Conservation (phyloP, 2,329 filamentous ascomycete species). For the Grosmannia penicillata region DNA sequence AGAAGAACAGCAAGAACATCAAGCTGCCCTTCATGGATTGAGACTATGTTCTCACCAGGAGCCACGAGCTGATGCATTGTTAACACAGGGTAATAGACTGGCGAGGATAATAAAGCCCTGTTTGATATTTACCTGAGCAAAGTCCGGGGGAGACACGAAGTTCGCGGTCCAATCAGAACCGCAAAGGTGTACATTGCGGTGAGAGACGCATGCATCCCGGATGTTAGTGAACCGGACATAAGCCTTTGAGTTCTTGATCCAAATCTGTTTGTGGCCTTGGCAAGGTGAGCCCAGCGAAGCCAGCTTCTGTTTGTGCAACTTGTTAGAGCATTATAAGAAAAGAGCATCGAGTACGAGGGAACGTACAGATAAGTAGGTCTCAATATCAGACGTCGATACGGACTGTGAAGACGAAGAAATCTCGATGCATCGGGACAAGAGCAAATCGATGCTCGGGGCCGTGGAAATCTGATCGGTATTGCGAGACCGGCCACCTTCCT, state of each 20-base stretch:
- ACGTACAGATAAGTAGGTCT: conserved; percentile 30
- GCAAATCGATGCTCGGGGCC: conserved; percentile 29
- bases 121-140: conserved; percentile 27
- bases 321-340: conserved; percentile 6
- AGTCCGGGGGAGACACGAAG: conserved; percentile 29
- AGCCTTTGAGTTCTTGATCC: conserved; percentile 24
- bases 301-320: conserved; percentile 22
- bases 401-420: conserved; percentile 19
- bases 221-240: conserved; percentile 45
- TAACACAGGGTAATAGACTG: neutral
- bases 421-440: conserved; percentile 29
- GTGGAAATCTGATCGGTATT: conserved; percentile 15
- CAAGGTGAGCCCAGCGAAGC: conserved; percentile 19
- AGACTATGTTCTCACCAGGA: conserved; percentile 15
- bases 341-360: neutral
- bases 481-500: too few species aligned
- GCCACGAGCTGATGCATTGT: conserved; percentile 13
- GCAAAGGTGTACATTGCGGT: conserved; percentile 27
- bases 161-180: conserved; percentile 30
- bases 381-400: conserved; percentile 23
- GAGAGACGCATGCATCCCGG: conserved; percentile 38
- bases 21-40: conserved; percentile 40
- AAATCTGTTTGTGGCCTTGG: conserved; percentile 23
- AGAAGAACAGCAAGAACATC: conserved; percentile 26
- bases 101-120: conserved; percentile 1